Base-by-base conservation (phyloP, 2,329 filamentous ascomycete genomes). In the Raffaelea ambrosiae region DNA sequence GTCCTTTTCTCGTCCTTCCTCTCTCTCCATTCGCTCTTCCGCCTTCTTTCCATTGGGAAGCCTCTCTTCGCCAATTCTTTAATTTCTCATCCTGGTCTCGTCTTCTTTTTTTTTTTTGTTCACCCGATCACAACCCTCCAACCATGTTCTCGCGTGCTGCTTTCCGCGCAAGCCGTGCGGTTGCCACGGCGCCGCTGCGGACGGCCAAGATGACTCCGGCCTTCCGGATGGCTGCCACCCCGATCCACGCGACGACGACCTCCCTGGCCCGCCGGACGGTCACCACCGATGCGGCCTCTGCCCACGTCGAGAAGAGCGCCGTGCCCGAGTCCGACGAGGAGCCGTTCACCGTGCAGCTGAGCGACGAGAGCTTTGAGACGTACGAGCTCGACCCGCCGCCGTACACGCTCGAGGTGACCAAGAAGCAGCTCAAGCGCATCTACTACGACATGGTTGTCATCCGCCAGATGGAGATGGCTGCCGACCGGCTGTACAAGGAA, bases 381-480 rank as follows among this genome's bases (percentile, higher is more conserved):
- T 98, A 97, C 74, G 89, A 96, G 77, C 81, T 98, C 66, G 93
- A 98, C 73, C 90, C 91, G 59, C 93, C 93, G 57, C 76, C 88
- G 50, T 96, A 96, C 78, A 90, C 87, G 54, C 74, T 98, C 59
- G 77, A 94, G 62, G 87, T 89, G 55, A 97, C 91, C 63, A 98
- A 98, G 84, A 89, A 87, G 73, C 87, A 97, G 75, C 76, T 98
- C 67, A 97, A 95, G 83, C 79, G 94, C 77, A 97, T 97, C 84
- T 98, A 98, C 81, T 84, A 84, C 69, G 88, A 97, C 69, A 97
- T 98, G 93, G 91, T 97, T 48, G 76, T 81, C 57, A 83, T 89
- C 63, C 83, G 91, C 73, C 93, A 95, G 69, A 95, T 98, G 93
- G 93, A 98, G 74, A 95, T 98, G 91, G 90, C 91, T 58, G 89